Evolutionary conservation across 768 basidiomycete genomes (phyloP).

Genomic region (Russula olivacea): DNA sequence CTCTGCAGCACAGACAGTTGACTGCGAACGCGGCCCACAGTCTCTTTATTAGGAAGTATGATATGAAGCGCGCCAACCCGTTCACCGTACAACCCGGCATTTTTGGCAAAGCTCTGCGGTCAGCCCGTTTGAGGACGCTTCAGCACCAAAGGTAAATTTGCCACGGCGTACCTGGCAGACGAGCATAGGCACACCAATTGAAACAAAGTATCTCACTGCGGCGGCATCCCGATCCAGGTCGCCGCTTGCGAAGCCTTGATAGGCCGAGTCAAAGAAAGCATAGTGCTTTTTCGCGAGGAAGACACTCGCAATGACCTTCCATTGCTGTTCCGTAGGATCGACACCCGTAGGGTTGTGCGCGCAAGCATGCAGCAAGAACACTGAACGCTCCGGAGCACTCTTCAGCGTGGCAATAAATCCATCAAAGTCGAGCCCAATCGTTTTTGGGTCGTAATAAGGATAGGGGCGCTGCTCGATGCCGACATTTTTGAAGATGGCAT

Average conservation of each 20-base stretch:
- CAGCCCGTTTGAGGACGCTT: background rate
- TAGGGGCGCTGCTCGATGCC: slow-evolving; percentile 83
- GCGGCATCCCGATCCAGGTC: slow-evolving; percentile 87
- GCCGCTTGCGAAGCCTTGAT: slow-evolving; percentile 95
- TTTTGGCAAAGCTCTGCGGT: slow-evolving; percentile 90
- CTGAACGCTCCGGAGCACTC: slow-evolving; percentile 65
- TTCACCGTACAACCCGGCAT: slow-evolving; percentile 92
- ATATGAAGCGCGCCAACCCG: slow-evolving; percentile 92
- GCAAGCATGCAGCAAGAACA: slow-evolving; percentile 89
- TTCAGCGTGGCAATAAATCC: slow-evolving; percentile 59
- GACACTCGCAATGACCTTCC: slow-evolving; percentile 68
- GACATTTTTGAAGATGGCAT: slow-evolving; percentile 85
- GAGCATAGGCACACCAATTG: slow-evolving; percentile 65
- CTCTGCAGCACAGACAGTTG: slow-evolving; percentile 90
- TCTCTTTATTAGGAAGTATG: slow-evolving; percentile 56
- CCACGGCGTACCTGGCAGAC: slow-evolving; percentile 71
- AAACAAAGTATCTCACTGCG: slow-evolving; percentile 84
- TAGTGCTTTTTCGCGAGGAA: slow-evolving; percentile 73
- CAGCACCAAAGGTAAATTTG: background rate
- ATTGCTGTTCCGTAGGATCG: slow-evolving; percentile 85
- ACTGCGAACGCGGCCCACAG: slow-evolving; percentile 68
- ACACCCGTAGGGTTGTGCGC: slow-evolving; percentile 98
- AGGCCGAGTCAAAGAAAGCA: slow-evolving; percentile 93
- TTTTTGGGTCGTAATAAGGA: slow-evolving; percentile 90
- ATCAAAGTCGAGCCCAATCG: slow-evolving; percentile 76